phyloP scores from a whole-genome alignment of 306 rosid species.

The Oxytropis ochrocephala region DNA sequence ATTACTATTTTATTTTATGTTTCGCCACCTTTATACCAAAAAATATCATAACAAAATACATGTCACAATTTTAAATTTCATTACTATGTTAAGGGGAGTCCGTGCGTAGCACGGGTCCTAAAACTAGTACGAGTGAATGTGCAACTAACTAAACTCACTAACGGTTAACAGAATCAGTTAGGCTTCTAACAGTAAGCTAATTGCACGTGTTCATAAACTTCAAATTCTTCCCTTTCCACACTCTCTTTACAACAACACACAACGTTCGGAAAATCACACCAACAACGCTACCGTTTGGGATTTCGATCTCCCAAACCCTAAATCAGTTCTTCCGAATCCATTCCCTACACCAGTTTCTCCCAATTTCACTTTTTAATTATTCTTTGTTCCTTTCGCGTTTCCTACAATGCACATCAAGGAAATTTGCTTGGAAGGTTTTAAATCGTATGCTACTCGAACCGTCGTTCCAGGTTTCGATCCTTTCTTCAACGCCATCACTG shows the following conservation, averaged over 20 bases:
- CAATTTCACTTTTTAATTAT: background rate
- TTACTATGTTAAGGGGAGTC: too few species aligned
- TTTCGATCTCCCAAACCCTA: slow-evolving; percentile 39
- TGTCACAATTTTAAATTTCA: too few species aligned
- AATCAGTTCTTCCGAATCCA: background rate
- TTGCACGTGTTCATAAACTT: background rate
- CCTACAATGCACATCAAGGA: slow-evolving; percentile 72
- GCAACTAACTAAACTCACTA: too few species aligned
- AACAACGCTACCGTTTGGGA: too few species aligned
- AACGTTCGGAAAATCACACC: background rate
- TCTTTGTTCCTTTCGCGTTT: background rate
- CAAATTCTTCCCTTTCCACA: background rate
- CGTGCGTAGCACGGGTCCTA: too few species aligned
- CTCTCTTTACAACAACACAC: background rate
- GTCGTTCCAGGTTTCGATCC: slow-evolving; percentile 88
- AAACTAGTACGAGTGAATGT: too few species aligned
- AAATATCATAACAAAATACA: too few species aligned
- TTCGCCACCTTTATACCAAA: too few species aligned
- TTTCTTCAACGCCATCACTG: slow-evolving; percentile 86
- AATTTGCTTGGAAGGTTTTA: slow-evolving; percentile 90
- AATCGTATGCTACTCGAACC: slow-evolving; percentile 89
- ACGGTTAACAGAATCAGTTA: too few species aligned
- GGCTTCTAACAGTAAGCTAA: too few species aligned
- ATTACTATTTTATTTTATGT: too few species aligned
- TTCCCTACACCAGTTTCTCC: background rate